Evolutionary conservation across 2,329 filamentous ascomycete species (phyloP).

Genomic region (Pseudohalonectria lignicola): DNA sequence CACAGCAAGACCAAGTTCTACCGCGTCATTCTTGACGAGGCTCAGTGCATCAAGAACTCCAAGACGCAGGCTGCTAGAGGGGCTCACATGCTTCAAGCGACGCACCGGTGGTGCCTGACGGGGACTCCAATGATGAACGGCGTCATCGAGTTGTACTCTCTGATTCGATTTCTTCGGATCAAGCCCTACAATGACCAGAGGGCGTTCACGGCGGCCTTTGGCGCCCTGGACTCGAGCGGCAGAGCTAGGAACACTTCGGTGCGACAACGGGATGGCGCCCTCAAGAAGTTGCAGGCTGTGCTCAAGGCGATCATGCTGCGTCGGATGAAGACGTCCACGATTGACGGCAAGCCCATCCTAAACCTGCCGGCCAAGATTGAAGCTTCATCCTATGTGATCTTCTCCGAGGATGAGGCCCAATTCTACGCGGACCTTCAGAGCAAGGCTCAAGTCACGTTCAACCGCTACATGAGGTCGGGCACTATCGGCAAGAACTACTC

Average conservation of each 20-base stretch:
- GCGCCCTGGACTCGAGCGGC: slow-evolving; percentile 14
- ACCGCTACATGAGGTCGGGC: slow-evolving; percentile 60
- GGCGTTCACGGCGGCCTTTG: slow-evolving; percentile 45
- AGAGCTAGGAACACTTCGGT: slow-evolving; percentile 30
- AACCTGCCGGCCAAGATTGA: slow-evolving; percentile 55
- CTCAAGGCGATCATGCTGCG: slow-evolving; percentile 74
- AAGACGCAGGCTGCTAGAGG: slow-evolving; percentile 50
- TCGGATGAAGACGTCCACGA: slow-evolving; percentile 66
- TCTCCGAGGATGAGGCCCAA: slow-evolving; percentile 51
- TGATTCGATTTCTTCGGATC: slow-evolving; percentile 69
- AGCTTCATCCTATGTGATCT: slow-evolving; percentile 49
- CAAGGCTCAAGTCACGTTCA: slow-evolving; percentile 60
- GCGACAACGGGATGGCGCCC: slow-evolving; percentile 44
- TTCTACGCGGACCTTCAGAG: slow-evolving; percentile 59
- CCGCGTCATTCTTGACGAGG: slow-evolving; percentile 67
- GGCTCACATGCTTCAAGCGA: slow-evolving; percentile 44
- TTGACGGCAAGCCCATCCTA: slow-evolving; percentile 71
- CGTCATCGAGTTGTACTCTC: slow-evolving; percentile 64
- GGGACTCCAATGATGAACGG: slow-evolving; percentile 87
- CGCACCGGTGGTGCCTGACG: slow-evolving; percentile 62
- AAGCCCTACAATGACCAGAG: slow-evolving; percentile 58
- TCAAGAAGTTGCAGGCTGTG: slow-evolving; percentile 62
- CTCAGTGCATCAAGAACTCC: slow-evolving; percentile 71
- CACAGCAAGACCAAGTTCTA: slow-evolving; percentile 51
- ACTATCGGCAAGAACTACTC: slow-evolving; percentile 66